Percentiles rank a stretch among this genome's conserved stretches.
These are phyloP conservation scores for Cercospora sesami DNA, from an alignment of 2,329 filamentous ascomycete species.

Conservation along the genomic window DNA sequence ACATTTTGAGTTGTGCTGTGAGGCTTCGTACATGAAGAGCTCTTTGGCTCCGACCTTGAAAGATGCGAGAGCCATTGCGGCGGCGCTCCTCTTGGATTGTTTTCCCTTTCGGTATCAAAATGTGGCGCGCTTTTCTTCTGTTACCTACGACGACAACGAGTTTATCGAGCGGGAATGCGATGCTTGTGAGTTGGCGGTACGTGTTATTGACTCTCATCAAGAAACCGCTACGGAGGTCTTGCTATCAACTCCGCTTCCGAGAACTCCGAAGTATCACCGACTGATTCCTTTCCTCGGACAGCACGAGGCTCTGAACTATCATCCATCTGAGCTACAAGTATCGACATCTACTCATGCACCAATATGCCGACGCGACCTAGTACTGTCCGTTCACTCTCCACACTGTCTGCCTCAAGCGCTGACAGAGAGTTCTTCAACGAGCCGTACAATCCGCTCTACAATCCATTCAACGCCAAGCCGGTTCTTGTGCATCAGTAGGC, in stretches of 20 bases:
- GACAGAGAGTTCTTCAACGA: conserved; percentile 36
- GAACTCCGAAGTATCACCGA: conserved; percentile 3
- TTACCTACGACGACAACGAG: not conserved
- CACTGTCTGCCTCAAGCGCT: conserved; percentile 21
- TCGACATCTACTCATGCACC: not conserved
- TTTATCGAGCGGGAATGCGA: not conserved
- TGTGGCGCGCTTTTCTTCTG: not conserved
- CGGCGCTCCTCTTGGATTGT: not conserved
- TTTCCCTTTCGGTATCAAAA: not conserved
- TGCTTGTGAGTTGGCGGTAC: not conserved
- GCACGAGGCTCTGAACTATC: not conserved
- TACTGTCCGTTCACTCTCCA: conserved; percentile 11
- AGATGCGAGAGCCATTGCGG: conserved; percentile 23
- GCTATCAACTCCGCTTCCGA: not conserved
- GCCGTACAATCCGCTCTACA: conserved; percentile 55
- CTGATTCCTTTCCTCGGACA: not conserved
- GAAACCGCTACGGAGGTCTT: not conserved
- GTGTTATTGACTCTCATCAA: not conserved
- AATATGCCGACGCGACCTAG: not conserved
- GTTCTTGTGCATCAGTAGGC: conserved; percentile 53
- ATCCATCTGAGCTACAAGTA: not conserved
- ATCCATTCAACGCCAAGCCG: conserved; percentile 51
- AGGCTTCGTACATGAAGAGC: conserved; percentile 39
- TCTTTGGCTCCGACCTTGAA: conserved; percentile 41
- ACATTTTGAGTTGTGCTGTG: not conserved